Evolutionary conservation across 768 basidiomycete species (phyloP).

Genomic region (Tylopilus subfusipes): DNA sequence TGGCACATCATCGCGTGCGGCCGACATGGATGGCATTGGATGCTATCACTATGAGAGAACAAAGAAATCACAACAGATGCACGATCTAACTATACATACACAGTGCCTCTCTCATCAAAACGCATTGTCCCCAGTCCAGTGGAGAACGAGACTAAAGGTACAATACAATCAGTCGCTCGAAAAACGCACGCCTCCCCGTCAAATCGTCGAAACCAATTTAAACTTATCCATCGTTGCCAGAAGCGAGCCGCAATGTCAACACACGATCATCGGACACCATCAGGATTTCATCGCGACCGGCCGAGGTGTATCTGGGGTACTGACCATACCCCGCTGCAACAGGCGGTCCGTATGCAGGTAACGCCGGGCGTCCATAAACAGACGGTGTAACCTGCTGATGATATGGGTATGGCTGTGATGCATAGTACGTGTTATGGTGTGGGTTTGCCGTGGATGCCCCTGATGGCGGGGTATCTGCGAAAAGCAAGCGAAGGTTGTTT

Average conservation of each 20-base stretch:
- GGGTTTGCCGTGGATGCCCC: constrained; percentile 55
- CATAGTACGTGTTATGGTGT: constrained; percentile 37
- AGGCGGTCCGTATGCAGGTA: constrained; percentile 27
- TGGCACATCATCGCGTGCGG: no score
- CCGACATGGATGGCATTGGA: neutral
- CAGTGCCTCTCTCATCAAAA: constrained; percentile 3
- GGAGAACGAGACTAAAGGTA: constrained; percentile 15
- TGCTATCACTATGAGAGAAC: constrained; percentile 8
- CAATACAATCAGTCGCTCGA: constrained; percentile 4
- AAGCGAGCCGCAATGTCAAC: constrained; percentile 58
- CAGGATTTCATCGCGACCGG: constrained; percentile 78
- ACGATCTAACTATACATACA: constrained; percentile 26
- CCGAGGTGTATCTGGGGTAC: constrained; percentile 45
- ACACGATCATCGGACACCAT: constrained; percentile 89
- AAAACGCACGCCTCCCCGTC: neutral
- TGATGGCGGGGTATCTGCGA: constrained; percentile 91
- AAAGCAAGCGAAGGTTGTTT: constrained; percentile 83
- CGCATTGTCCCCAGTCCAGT: constrained; percentile 11
- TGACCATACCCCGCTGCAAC: constrained; percentile 35
- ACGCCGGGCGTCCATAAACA: constrained; percentile 25
- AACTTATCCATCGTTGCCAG: constrained; percentile 18
- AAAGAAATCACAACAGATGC: constrained; percentile 29
- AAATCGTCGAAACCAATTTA: constrained; percentile 3
- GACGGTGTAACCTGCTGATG: constrained; percentile 30
- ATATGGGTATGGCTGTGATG: constrained; percentile 27